Conservation (phyloP, 2,329 filamentous ascomycete species). For the Neopestalotiopsis clavispora region DNA sequence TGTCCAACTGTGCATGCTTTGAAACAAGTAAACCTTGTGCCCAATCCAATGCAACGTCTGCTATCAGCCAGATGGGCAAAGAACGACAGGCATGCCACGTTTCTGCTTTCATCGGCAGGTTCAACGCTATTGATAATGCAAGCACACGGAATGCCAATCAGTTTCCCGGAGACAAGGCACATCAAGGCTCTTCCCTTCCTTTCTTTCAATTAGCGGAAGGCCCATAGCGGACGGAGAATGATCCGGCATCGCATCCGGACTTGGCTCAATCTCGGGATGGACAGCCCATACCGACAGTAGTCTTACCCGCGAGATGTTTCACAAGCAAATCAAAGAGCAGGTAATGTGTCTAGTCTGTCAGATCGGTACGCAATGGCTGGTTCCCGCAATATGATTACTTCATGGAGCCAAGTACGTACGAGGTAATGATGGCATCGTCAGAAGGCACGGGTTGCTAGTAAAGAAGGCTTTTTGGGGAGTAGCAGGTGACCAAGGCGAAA, state of each 20-base stretch:
- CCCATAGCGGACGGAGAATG: background rate
- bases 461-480: background rate
- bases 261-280: slow-evolving; percentile 3
- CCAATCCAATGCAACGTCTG: slow-evolving; percentile 2
- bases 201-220: background rate
- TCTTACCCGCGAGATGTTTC: background rate
- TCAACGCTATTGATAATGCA: background rate
- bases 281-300: background rate
- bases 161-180: background rate
- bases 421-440: background rate
- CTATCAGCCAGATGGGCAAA: background rate
- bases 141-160: background rate
- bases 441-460: background rate
- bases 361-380: background rate
- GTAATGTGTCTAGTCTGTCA: background rate
- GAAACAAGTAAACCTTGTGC: background rate
- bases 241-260: slow-evolving; percentile 5
- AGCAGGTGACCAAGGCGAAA: slow-evolving; percentile 3
- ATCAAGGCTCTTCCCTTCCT: background rate
- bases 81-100: slow-evolving; percentile 12
- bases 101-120: background rate
- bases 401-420: background rate
- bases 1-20: background rate
- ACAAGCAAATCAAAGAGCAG: background rate
- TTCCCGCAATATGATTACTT: background rate